Evolutionary conservation across 345 rosid species (phyloP).

Genomic region (Eucalyptus cloeziana): DNA sequence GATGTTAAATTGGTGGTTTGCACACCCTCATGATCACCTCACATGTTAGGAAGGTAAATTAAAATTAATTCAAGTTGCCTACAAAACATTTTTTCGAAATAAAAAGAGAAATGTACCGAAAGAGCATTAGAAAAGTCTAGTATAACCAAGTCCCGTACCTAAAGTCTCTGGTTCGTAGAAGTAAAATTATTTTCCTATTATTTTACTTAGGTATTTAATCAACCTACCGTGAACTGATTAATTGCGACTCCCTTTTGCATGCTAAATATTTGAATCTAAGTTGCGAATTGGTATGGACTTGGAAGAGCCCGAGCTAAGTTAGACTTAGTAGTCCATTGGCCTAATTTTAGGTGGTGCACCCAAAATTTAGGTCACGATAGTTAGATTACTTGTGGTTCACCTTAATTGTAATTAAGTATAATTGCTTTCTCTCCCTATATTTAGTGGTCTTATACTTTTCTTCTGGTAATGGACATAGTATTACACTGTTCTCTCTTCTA

Average conservation of each 20-base stretch:
- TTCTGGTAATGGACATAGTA: not conserved
- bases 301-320: accelerated
- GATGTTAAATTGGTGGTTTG: too few species aligned
- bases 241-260: accelerated
- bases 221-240: accelerated
- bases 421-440: too few species aligned
- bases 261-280: too few species aligned
- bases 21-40: accelerated
- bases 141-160: accelerated
- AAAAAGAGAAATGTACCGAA: accelerated
- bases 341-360: too few species aligned
- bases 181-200: too few species aligned
- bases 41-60: accelerated
- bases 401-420: not conserved
- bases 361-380: accelerated
- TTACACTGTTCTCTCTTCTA: not conserved
- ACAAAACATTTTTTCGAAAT: accelerated
- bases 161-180: too few species aligned
- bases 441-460: too few species aligned
- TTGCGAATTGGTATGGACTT: accelerated
- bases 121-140: accelerated
- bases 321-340: too few species aligned
- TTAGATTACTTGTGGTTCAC: too few species aligned
- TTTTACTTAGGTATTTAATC: accelerated
- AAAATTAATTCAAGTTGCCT: too few species aligned